Conservation (phyloP, 352 stramenopile genomes). For the Phytophthora pluvialis region DNA sequence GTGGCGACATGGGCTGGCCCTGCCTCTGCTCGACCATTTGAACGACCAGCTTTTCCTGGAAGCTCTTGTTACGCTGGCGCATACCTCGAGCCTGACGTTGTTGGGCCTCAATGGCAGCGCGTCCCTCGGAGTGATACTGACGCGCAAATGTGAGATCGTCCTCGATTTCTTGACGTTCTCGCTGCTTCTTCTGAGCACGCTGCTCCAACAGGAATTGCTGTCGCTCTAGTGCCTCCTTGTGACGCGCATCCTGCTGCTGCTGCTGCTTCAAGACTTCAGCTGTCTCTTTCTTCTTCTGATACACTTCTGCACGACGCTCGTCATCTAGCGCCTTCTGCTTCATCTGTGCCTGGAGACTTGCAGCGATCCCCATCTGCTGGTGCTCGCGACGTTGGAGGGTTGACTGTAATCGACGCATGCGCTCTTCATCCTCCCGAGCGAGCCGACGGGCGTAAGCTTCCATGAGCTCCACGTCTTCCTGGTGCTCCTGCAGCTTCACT, state of each 20-base stretch:
- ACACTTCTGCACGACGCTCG: conserved; percentile 63
- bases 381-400: conserved; percentile 55
- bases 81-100: conserved; percentile 41
- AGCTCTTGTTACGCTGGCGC: conserved; percentile 60
- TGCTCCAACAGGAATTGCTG: conserved; percentile 62
- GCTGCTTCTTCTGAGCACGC: conserved; percentile 56
- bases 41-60: conserved; percentile 62
- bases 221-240: conserved; percentile 56
- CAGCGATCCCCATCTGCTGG: conserved; percentile 45
- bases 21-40: conserved; percentile 72
- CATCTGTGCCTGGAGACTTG: conserved; percentile 59
- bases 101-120: conserved; percentile 51
- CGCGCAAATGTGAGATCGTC: conserved; percentile 68
- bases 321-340: conserved; percentile 57
- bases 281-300: conserved; percentile 64
- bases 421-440: conserved; percentile 63
- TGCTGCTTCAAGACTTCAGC: conserved; percentile 44
- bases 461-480: conserved; percentile 75
- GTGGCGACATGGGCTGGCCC: conserved; percentile 51
- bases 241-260: conserved; percentile 33
- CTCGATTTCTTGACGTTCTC: conserved; percentile 60
- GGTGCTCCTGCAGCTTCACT: conserved; percentile 49
- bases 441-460: conserved; percentile 67
- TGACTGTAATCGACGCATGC: conserved; percentile 47
- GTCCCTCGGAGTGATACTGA: conserved; percentile 54